Base-by-base conservation (phyloP, 2,329 filamentous ascomycete genomes). In the Epichloe scottii region DNA sequence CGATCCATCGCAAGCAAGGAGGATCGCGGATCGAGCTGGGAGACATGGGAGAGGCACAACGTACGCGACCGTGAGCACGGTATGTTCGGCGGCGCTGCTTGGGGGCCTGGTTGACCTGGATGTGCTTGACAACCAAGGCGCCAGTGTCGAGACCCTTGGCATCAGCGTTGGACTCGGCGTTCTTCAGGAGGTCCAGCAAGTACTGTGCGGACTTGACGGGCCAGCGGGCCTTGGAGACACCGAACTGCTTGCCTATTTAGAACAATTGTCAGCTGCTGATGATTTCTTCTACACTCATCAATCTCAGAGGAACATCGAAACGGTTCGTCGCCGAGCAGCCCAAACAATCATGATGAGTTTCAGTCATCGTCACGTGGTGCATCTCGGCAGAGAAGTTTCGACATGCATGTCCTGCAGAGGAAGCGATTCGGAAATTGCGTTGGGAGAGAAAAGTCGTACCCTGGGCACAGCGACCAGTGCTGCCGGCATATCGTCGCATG, bases 71-170 rank as follows among this genome's bases (percentile, higher is more conserved):
- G 83, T 98, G 93, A 60, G 94, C 94, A 84, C 93, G 90, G 87
- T 98, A 98, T 71, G 93, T 98, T 75, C 93, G 86, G 78, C 93
- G 84, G 72, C 93, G 85, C 82, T 97, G 91, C 86, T 97, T 97
- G 68, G 93, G 93, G 65, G 93, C 94, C 82, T 98, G 93, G 88
- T 98, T 98, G 82, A 98, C 93, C 81, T 98, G 93, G 78, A 98
- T 98, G 87, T 96, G 94, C 88, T 96, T 96, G 78, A 98, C 87
- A 71, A 97, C 77, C 70, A 98, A 81, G 82, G 94, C 94, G 77
- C 84, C 85, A 70, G 90, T 97, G 77, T 98, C 89, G 68, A 95
- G 88, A 68, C 90, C 89, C 82, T 95, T 95, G 74, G 87, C 87
- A 67, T 95, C 90, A 71, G 89, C 89, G 76, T 95, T 95, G 78